A percentile compares a stretch with the other conserved stretches of the same genome.
Evolutionary conservation across 2,329 filamentous ascomycete genomes (phyloP).

Genomic region (Claviceps purpurea): DNA sequence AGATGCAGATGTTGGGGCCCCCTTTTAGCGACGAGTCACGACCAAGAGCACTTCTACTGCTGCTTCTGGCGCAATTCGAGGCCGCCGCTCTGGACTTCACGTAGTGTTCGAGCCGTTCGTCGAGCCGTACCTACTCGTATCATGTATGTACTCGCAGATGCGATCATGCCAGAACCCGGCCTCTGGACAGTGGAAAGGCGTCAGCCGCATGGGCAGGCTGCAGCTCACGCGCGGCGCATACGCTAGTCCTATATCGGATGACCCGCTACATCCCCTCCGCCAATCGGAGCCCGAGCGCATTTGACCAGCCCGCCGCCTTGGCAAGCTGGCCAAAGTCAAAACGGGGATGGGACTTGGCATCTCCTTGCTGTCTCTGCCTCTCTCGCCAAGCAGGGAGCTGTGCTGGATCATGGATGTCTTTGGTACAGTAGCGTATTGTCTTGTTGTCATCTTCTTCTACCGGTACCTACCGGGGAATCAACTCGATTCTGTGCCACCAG

Average conservation of each 20-base stretch:
- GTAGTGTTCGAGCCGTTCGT: not conserved
- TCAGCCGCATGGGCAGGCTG: not conserved
- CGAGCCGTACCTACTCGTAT: no score
- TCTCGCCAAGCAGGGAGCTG: no score
- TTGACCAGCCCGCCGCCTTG: constrained; percentile 1
- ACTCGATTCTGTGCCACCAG: no score
- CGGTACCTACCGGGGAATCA: no score
- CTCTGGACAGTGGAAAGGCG: not conserved
- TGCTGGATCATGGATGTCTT: no score
- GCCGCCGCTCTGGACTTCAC: not conserved
- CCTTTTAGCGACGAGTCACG: no score
- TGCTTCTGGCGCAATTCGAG: not conserved
- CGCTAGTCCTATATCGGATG: not conserved
- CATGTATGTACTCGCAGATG: not conserved
- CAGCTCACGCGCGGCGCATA: not conserved
- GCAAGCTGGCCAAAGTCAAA: constrained; percentile 1
- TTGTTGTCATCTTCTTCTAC: no score
- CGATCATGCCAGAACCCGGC: not conserved
- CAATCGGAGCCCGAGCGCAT: constrained; percentile 12
- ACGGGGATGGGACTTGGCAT: not conserved
- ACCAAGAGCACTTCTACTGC: not conserved
- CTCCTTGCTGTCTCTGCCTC: not conserved
- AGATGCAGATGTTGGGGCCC: no score
- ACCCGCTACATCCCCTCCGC: not conserved
- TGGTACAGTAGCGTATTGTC: no score